Percentiles rank a stretch among this genome's conserved stretches.
These are phyloP conservation scores for Aegilops sharonensis DNA, from an alignment of 176 grass and related monocot species.

Conservation along the genomic window DNA sequence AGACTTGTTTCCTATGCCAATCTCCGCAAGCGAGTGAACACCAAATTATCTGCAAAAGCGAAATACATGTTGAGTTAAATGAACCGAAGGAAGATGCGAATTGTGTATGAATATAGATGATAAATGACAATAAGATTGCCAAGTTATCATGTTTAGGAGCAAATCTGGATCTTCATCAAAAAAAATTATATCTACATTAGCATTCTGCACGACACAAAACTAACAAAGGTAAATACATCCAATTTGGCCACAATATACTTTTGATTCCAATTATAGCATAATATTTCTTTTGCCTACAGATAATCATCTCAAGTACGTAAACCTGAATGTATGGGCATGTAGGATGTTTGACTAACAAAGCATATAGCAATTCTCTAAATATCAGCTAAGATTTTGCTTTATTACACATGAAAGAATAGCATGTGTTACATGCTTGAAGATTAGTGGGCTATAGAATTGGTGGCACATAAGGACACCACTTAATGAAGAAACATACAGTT, in stretches of 20 bases:
- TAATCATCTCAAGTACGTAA: background rate
- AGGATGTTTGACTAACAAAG: background rate
- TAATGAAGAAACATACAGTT: no score
- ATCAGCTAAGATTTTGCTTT: background rate
- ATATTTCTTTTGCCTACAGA: background rate
- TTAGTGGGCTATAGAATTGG: no score
- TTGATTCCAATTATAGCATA: background rate
- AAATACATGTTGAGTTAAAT: background rate
- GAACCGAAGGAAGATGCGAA: background rate
- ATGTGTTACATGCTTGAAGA: no score
- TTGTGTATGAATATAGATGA: background rate
- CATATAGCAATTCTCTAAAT: background rate
- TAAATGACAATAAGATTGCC: background rate
- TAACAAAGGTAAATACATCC: background rate
- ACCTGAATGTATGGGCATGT: background rate
- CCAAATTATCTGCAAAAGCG: background rate
- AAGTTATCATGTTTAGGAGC: background rate
- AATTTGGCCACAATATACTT: background rate
- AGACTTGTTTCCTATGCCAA: background rate
- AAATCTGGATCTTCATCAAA: background rate
- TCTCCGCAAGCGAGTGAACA: background rate
- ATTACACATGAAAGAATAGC: background rate
- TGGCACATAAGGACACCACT: no score
- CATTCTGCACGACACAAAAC: background rate
- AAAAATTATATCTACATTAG: background rate